These are phyloP conservation scores for Debaryomyces fabryi DNA, from an alignment of 1,139 yeast species.

Conservation along the genomic window DNA sequence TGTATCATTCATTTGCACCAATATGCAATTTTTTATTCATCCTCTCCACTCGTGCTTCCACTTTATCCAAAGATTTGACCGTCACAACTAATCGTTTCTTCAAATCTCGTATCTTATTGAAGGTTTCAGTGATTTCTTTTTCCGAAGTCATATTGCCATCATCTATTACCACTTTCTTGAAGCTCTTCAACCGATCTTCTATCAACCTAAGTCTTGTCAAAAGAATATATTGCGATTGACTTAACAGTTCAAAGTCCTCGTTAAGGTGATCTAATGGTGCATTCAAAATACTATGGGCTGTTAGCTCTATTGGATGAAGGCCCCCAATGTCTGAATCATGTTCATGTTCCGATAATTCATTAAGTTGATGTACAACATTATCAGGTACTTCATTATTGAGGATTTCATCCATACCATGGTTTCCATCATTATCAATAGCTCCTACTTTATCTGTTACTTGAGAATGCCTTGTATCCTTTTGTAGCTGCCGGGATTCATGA, in stretches of 20 bases:
- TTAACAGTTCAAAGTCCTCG: slow-evolving; percentile 53
- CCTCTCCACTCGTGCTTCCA: slow-evolving; percentile 35
- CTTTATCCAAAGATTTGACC: slow-evolving; percentile 32
- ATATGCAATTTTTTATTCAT: slow-evolving; percentile 11
- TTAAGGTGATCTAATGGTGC: slow-evolving; percentile 55
- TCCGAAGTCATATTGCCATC: slow-evolving; percentile 20
- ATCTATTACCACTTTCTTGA: slow-evolving; percentile 24
- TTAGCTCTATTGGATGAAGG: slow-evolving; percentile 56
- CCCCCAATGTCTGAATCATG: slow-evolving; percentile 20
- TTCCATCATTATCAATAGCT: not conserved
- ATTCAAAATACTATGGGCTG: slow-evolving; percentile 57
- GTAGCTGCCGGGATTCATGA: not conserved
- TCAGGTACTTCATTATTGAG: not conserved
- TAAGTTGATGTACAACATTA: not conserved
- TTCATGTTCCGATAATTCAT: not conserved
- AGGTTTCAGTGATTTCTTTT: slow-evolving; percentile 28
- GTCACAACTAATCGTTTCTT: slow-evolving; percentile 37
- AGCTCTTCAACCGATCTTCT: slow-evolving; percentile 37
- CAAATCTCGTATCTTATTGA: slow-evolving; percentile 35
- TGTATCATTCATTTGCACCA: not conserved
- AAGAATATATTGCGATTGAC: slow-evolving; percentile 59
- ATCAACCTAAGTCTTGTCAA: slow-evolving; percentile 50
- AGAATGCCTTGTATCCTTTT: not conserved
- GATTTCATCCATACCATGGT: not conserved
- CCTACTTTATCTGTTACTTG: not conserved